A percentile compares a stretch with the other conserved stretches of the same genome.
Conservation (phyloP, 1,284 basidiomycete species). For the Athelia sp. region DNA sequence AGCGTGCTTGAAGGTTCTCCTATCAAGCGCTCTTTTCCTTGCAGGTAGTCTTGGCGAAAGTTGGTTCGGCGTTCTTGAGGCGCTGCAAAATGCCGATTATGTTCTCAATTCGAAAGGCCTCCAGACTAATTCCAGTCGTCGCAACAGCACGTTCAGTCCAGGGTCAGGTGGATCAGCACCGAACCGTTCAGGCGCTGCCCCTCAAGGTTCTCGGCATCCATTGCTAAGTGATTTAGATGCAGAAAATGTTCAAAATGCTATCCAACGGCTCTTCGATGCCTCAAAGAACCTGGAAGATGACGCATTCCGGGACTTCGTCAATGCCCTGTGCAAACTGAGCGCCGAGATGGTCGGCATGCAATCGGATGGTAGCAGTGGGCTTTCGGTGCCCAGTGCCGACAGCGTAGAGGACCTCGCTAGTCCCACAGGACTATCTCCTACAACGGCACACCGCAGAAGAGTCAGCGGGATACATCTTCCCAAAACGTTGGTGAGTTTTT, state of each 20-base stretch:
- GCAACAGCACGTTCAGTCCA: slow-evolving; percentile 33
- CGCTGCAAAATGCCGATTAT: slow-evolving; percentile 89
- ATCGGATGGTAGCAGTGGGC: slow-evolving; percentile 32
- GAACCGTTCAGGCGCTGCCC: slow-evolving; percentile 22
- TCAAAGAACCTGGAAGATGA: slow-evolving; percentile 78
- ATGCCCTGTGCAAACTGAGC: slow-evolving; percentile 81
- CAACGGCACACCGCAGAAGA: slow-evolving; percentile 56
- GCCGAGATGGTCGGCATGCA: slow-evolving; percentile 88
- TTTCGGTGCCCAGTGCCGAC: slow-evolving; percentile 27
- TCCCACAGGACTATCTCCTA: slow-evolving; percentile 33
- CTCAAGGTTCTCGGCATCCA: slow-evolving; percentile 40
- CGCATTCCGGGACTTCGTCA: slow-evolving; percentile 80
- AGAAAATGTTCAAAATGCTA: slow-evolving; percentile 66
- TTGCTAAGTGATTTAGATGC: slow-evolving; percentile 71
- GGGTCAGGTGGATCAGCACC: slow-evolving; percentile 22
- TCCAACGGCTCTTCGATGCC: slow-evolving; percentile 80
- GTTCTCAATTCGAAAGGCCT: slow-evolving; percentile 65
- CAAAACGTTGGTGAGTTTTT: slow-evolving; percentile 57
- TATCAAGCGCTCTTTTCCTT: slow-evolving; percentile 77
- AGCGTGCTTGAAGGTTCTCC: slow-evolving; percentile 82
- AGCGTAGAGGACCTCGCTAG: slow-evolving; percentile 36
- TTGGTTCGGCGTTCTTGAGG: slow-evolving; percentile 91
- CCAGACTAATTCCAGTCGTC: slow-evolving; percentile 20
- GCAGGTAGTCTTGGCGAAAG: slow-evolving; percentile 81
- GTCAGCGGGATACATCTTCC: slow-evolving; percentile 84